Evolutionary conservation across 768 basidiomycete genomes (phyloP).

Genomic region (Phanerodontia chrysosporium): DNA sequence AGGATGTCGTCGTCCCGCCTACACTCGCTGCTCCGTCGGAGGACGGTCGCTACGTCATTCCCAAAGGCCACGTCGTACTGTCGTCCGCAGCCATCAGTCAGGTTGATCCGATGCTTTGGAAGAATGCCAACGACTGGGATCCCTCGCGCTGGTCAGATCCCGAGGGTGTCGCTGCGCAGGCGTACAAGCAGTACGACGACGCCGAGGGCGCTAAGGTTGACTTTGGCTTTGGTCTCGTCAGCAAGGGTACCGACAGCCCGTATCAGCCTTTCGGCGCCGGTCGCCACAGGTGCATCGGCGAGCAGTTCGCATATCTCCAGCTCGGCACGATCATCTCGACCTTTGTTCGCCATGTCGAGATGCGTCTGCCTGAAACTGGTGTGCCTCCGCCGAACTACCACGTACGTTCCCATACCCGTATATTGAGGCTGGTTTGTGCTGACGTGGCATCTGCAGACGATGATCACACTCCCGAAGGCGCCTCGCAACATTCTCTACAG

Average conservation of each 20-base stretch:
- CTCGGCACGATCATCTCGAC: slow-evolving; percentile 79
- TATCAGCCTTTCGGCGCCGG: slow-evolving; percentile 99
- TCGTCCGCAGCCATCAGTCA: slow-evolving; percentile 87
- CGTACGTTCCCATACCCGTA: slow-evolving; percentile 42
- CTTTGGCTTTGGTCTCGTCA: slow-evolving; percentile 92
- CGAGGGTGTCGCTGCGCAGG: slow-evolving; percentile 76
- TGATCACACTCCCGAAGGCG: slow-evolving; percentile 86
- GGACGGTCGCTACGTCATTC: slow-evolving; percentile 76
- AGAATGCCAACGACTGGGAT: slow-evolving; percentile 64
- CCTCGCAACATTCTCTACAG: slow-evolving; percentile 65
- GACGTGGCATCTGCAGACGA: slow-evolving; percentile 51
- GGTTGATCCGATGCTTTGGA: slow-evolving; percentile 83
- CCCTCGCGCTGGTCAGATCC: slow-evolving; percentile 84
- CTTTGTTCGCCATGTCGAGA: slow-evolving; percentile 70
- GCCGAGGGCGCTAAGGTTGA: slow-evolving; percentile 87
- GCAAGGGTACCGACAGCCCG: slow-evolving; percentile 93
- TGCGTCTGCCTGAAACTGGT: slow-evolving; percentile 53
- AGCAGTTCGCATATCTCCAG: slow-evolving; percentile 92
- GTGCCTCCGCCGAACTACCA: slow-evolving; percentile 89
- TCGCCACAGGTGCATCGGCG: slow-evolving; percentile 91
- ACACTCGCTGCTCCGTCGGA: slow-evolving; percentile 76
- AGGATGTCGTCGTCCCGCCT: slow-evolving; percentile 77
- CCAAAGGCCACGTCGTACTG: slow-evolving; percentile 85
- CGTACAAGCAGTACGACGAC: slow-evolving; percentile 70
- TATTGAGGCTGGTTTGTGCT: not conserved